Conservation (phyloP, 2,329 filamentous ascomycete species). For the Fusarium ramigenum region DNA sequence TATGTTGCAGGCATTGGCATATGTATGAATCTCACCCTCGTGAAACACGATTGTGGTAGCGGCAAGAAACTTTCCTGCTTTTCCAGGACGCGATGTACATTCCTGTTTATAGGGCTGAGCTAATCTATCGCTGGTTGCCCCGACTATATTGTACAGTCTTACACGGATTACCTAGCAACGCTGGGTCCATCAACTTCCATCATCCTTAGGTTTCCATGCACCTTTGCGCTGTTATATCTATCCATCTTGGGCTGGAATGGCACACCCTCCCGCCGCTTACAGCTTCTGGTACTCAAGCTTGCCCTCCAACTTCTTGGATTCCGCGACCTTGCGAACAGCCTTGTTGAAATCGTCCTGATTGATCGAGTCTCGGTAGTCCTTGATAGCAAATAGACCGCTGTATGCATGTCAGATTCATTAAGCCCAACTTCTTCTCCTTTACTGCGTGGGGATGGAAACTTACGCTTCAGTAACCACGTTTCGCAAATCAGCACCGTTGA, state of each 20-base stretch:
- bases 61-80: slow-evolving; percentile 13
- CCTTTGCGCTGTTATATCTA: slow-evolving; percentile 18
- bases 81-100: slow-evolving; percentile 41
- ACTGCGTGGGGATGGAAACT: slow-evolving; percentile 54
- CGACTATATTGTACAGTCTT: slow-evolving; percentile 45
- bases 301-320: slow-evolving; percentile 97
- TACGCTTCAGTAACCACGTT: slow-evolving; percentile 99
- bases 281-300: slow-evolving; percentile 98
- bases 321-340: slow-evolving; percentile 95
- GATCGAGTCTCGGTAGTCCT: slow-evolving; percentile 94
- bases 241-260: slow-evolving; percentile 16
- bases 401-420: slow-evolving; percentile 42
- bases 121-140: slow-evolving; percentile 31
- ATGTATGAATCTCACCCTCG: slow-evolving; percentile 18
- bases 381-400: slow-evolving; percentile 96
- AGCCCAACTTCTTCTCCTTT: not conserved
- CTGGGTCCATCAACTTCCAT: slow-evolving; percentile 26
- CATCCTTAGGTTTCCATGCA: slow-evolving; percentile 19
- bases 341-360: slow-evolving; percentile 99
- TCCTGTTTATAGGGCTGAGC: slow-evolving; percentile 40
- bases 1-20: not conserved
- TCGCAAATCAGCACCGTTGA: slow-evolving; percentile 96
- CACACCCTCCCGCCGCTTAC: slow-evolving; percentile 55
- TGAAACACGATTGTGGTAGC: not conserved
- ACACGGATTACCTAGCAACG: slow-evolving; percentile 35